These are phyloP conservation scores for Lophiotrema nucula DNA, from an alignment of 495 filamentous ascomycete species.

Conservation along the genomic window DNA sequence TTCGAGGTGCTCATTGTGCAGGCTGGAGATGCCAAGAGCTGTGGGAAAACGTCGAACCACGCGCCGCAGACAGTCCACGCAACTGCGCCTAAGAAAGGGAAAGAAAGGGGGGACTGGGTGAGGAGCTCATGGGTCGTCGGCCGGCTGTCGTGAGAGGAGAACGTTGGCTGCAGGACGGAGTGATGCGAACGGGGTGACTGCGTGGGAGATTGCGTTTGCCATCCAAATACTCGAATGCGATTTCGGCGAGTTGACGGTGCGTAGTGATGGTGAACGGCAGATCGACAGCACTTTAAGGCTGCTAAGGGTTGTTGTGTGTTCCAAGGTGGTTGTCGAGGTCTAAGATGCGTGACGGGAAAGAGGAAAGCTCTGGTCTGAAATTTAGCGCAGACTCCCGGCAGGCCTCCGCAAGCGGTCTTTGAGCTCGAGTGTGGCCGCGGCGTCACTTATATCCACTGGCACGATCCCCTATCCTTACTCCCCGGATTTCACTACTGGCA, in stretches of 20 bases:
- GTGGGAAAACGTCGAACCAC: conserved; percentile 8
- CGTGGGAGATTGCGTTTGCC: conserved; percentile 3
- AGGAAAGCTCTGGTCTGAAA: background rate
- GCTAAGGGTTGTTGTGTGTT: background rate
- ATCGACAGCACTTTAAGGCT: background rate
- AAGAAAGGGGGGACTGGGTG: background rate
- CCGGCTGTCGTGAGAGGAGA: background rate
- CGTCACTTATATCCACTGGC: no score
- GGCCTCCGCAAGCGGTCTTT: no score
- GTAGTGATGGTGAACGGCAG: background rate
- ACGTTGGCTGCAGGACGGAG: background rate
- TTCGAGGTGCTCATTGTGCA: conserved; percentile 11
- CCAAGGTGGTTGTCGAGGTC: background rate
- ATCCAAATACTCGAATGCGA: conserved; percentile 5
- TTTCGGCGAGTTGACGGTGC: background rate
- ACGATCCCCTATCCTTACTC: no score
- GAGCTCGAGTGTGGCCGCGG: background rate
- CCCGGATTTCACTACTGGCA: no score
- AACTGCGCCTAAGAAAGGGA: conserved; percentile 17
- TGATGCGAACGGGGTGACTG: conserved; percentile 1
- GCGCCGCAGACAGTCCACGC: background rate
- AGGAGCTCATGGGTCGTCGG: conserved; percentile 22
- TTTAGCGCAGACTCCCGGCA: background rate
- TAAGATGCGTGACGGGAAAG: background rate
- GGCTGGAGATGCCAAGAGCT: background rate